phyloP scores from a whole-genome alignment of 495 filamentous ascomycete species.

The Lasiosphaeriaceae sp. region DNA sequence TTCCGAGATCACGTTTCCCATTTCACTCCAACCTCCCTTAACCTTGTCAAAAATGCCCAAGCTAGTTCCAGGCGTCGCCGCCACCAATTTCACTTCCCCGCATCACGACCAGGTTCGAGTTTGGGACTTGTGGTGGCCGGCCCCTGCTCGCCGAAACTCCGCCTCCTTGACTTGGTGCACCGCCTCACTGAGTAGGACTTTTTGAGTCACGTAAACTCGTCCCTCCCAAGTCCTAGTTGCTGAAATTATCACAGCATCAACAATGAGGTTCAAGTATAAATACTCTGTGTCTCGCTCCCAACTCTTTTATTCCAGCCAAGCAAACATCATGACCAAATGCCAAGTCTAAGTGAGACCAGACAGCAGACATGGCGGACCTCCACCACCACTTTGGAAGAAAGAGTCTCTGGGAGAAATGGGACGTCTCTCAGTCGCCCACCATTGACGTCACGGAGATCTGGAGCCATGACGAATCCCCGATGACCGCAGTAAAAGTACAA shows the following conservation, averaged over 20 bases:
- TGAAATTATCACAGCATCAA: neutral
- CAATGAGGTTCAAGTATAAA: neutral
- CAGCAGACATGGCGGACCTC: constrained; percentile 16
- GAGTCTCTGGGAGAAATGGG: constrained; percentile 19
- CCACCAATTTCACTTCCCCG: neutral
- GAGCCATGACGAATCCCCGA: constrained; percentile 1
- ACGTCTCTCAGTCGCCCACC: constrained; percentile 14
- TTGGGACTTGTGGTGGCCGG: too few relatives aligned
- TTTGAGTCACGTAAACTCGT: neutral
- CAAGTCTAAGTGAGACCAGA: neutral
- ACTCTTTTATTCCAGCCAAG: neutral
- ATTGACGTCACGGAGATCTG: constrained; percentile 25
- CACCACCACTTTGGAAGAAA: constrained; percentile 19
- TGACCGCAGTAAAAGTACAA: constrained; percentile 9
- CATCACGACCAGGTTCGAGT: too few relatives aligned
- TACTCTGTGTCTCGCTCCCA: neutral
- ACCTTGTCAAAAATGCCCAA: too few relatives aligned
- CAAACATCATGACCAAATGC: neutral
- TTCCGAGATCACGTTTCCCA: too few relatives aligned
- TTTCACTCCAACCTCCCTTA: too few relatives aligned
- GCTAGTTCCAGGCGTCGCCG: too few relatives aligned
- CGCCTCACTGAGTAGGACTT: neutral
- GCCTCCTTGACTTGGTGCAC: neutral
- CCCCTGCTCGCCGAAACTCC: neutral
- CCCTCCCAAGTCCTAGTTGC: too few relatives aligned